Percentiles rank a stretch among this genome's conserved stretches.
phyloP scores from a whole-genome alignment of 768 basidiomycete species.

The Rhodotorula kratochvilovae region DNA sequence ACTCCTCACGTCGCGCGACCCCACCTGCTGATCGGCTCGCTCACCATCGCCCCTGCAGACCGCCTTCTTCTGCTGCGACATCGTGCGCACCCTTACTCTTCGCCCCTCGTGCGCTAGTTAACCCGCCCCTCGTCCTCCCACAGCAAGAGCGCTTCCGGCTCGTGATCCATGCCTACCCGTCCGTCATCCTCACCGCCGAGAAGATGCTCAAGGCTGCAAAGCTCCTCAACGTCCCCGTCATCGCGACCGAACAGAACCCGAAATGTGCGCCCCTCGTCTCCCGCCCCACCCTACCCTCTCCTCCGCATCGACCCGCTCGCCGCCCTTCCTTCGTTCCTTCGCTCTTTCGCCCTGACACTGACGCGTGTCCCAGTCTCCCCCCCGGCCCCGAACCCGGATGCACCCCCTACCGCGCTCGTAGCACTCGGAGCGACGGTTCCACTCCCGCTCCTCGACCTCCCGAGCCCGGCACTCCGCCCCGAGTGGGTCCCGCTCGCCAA shows the following conservation, averaged over 20 bases:
- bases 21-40: neutral
- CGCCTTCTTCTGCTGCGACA: conserved; percentile 75
- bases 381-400: neutral
- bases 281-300: neutral
- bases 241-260: conserved; percentile 81
- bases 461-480: conserved; percentile 49
- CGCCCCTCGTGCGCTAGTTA: conserved; percentile 42
- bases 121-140: conserved; percentile 37
- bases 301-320: too few relatives aligned
- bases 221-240: conserved; percentile 64
- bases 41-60: conserved; percentile 39
- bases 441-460: conserved; percentile 50
- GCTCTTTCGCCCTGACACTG: neutral
- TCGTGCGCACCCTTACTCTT: conserved; percentile 62
- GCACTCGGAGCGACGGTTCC: conserved; percentile 67
- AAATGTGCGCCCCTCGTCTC: conserved; percentile 55
- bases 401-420: conserved; percentile 43
- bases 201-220: conserved; percentile 57
- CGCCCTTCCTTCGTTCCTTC: conserved; percentile 3
- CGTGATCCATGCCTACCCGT: conserved; percentile 65
- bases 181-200: conserved; percentile 62
- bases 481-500: conserved; percentile 60
- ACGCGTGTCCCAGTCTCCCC: conserved; percentile 1
- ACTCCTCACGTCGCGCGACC: neutral
- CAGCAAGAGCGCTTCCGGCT: conserved; percentile 41